phyloP scores from a whole-genome alignment of 208 protist species.

The Trypanosoma conorhini region DNA sequence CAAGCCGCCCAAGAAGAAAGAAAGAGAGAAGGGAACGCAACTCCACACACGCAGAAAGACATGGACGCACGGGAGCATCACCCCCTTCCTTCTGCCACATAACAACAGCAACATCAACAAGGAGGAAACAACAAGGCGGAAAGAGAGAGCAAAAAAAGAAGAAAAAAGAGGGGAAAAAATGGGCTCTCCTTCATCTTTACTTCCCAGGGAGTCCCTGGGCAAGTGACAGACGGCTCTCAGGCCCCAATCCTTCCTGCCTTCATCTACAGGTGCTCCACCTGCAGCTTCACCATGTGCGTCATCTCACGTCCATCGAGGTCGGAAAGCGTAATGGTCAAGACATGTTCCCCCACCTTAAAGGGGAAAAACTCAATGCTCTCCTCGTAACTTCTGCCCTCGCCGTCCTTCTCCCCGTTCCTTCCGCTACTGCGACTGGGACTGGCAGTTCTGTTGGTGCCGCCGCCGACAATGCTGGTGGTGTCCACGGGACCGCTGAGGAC shows the following conservation, averaged over 20 bases:
- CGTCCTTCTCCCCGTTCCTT: background rate
- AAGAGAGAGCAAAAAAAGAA: slow-evolving; percentile 18
- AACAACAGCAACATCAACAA: background rate
- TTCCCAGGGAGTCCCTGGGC: background rate
- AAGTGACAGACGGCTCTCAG: background rate
- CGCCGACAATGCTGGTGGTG: slow-evolving; percentile 47
- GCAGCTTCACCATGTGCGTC: slow-evolving; percentile 49
- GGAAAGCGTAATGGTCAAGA: slow-evolving; percentile 55
- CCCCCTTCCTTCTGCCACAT: too few relatives aligned
- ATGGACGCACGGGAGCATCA: too few relatives aligned
- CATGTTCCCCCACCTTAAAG: slow-evolving; percentile 79
- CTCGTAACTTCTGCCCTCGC: slow-evolving; percentile 30
- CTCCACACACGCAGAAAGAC: too few relatives aligned
- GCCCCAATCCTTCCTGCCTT: background rate
- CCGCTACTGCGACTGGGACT: background rate
- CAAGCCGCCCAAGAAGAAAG: background rate
- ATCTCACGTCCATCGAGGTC: slow-evolving; percentile 64
- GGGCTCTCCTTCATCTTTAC: slow-evolving; percentile 13
- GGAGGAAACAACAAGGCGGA: background rate
- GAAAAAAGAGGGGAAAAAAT: too few relatives aligned
- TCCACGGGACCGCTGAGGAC: slow-evolving; percentile 69
- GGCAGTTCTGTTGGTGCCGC: slow-evolving; percentile 24
- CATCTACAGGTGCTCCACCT: slow-evolving; percentile 38
- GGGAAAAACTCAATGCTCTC: slow-evolving; percentile 68
- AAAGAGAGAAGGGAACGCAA: slow-evolving; percentile 3